A percentile compares a stretch with the other conserved stretches of the same genome.
Evolutionary conservation across 805 yeast species (phyloP).

Genomic region (Sungouiozyma ichnusensis): DNA sequence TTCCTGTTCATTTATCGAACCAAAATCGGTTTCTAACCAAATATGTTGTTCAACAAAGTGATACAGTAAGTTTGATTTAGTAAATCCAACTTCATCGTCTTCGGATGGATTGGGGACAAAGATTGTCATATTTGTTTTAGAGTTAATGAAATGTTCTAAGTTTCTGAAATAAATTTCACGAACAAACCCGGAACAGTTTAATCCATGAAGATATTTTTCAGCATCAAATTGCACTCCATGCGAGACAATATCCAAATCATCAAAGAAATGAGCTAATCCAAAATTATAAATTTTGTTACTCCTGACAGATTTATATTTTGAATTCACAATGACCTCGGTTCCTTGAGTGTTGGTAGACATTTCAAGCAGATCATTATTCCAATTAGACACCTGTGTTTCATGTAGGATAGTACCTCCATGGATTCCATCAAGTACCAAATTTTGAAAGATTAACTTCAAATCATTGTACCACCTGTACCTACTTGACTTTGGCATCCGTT

Average conservation of each 20-base stretch:
- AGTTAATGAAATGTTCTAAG: slow-evolving; percentile 39
- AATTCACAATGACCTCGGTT: slow-evolving; percentile 28
- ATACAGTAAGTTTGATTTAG: slow-evolving; percentile 40
- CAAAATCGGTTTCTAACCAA: slow-evolving; percentile 14
- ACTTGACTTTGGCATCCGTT: slow-evolving; percentile 6
- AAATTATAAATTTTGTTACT: slow-evolving; percentile 34
- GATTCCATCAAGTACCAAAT: slow-evolving; percentile 33
- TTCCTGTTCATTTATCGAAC: slow-evolving; percentile 1
- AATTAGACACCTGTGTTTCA: slow-evolving; percentile 10
- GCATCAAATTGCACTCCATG: slow-evolving; percentile 35
- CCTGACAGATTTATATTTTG: slow-evolving; percentile 22
- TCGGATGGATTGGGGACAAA: slow-evolving; percentile 39
- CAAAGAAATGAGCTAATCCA: slow-evolving; percentile 43
- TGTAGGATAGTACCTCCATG: slow-evolving; percentile 33
- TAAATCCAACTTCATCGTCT: slow-evolving; percentile 25
- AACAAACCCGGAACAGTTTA: slow-evolving; percentile 53
- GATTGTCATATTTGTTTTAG: slow-evolving; percentile 42
- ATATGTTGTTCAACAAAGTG: slow-evolving; percentile 39
- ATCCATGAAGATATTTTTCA: slow-evolving; percentile 47
- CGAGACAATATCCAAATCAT: slow-evolving; percentile 21
- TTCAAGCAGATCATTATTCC: slow-evolving; percentile 16
- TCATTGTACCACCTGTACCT: slow-evolving; percentile 14
- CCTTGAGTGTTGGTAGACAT: slow-evolving; percentile 27
- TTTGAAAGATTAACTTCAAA: slow-evolving; percentile 13
- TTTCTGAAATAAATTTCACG: slow-evolving; percentile 58